Evolutionary conservation across 2,329 filamentous ascomycete genomes (phyloP).

Genomic region (Fusarium pseudograminearum): DNA sequence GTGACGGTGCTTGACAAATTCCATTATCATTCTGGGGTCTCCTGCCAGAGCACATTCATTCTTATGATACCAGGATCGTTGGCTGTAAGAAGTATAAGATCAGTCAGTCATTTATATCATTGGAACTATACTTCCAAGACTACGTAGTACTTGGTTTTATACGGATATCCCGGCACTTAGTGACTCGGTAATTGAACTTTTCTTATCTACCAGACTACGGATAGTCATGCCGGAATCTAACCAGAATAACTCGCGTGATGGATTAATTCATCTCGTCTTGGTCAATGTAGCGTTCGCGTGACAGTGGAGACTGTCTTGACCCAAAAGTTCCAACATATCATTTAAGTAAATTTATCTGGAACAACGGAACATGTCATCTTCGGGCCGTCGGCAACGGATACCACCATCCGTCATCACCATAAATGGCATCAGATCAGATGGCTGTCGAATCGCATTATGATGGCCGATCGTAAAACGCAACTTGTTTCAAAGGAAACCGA

Average conservation of each 20-base stretch:
- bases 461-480: neutral
- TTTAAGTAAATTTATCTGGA: neutral
- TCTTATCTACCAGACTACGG: no score
- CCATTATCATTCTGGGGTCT: rapidly evolving
- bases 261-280: neutral
- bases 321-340: neutral
- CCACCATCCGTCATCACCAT: neutral
- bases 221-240: neutral
- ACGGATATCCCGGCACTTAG: no score
- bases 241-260: neutral
- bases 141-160: no score
- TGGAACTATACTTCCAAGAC: no score
- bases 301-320: neutral
- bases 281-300: no score
- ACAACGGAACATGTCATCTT: neutral
- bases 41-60: neutral
- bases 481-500: constrained; percentile 1
- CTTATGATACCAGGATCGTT: no score
- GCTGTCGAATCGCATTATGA: neutral
- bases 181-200: no score
- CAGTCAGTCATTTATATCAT: no score
- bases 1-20: neutral
- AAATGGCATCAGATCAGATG: neutral
- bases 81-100: no score
- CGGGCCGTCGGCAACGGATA: neutral